Evolutionary conservation across 352 stramenopile species (phyloP), one percentile per base, ranked within the genome.

Genomic region (Aphanomyces euteiches): DNA sequence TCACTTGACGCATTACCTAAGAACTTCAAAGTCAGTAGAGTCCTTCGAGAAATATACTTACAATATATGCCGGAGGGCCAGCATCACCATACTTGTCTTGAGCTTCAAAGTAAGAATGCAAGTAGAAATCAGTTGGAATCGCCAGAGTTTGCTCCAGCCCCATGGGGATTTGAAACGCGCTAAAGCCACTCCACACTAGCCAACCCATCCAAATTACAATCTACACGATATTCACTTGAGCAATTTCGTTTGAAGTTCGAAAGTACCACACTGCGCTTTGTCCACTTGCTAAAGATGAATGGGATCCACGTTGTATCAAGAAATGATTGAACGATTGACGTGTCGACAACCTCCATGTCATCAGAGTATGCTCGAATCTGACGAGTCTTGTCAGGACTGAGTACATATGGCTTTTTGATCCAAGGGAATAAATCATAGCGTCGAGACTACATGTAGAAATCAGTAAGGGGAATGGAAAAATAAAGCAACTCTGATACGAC

Each of bases 111-210:
- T 96, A 97, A 40, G 90, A 82, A 66, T 96, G 86, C 7, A 97
- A 73, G 58, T 96, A 96, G 50, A 92, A 96, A 57, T 96, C 85
- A 0, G 83, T 86, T 5, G 90, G 90, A 12, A 96, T 83, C 0
- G 89, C 90, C 58, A 96, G 78, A 66, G 95, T 84, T 77, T 96
- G 90, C 63, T 96, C 85, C 4, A 97, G 79, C 4, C 90, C 90
- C 37, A 97, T 78, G 21, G 79, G 80, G n/a, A 96, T 75, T n/a
- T 89, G 73, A 0, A 63, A 74, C 2, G 81, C 82, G 8, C 83
- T 87, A 36, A 89, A 77, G 12, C 78, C 66, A 66, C 89, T 93
- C 40, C 72, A 57, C 7, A 47, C 60, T 12, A 77, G 45, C 21
- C 77, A 67, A 2, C 34, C 66, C 3, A 77, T 41, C 53, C 72